These are phyloP conservation scores for Solanum phureja DNA, from an alignment of 257 asterid genomes.

Conservation along the genomic window DNA sequence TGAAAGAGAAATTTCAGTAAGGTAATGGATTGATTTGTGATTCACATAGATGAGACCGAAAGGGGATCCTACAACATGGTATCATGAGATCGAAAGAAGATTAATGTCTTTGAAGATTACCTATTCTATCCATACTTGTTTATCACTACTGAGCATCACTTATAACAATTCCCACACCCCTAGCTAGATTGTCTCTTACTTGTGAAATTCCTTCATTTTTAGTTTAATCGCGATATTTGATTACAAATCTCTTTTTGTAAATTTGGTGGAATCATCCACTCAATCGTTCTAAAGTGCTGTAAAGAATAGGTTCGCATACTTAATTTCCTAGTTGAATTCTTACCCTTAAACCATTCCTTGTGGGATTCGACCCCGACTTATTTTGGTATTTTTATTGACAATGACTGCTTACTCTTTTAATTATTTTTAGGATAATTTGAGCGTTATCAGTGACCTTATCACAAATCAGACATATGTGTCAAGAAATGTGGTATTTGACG, in stretches of 20 bases:
- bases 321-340: no score
- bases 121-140: not conserved
- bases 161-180: not conserved
- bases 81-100: not conserved
- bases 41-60: not conserved
- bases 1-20: not conserved
- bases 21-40: not conserved
- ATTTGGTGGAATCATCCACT: not conserved
- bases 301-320: no score
- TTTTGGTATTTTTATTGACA: no score
- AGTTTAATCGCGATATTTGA: no score
- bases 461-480: no score
- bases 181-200: not conserved
- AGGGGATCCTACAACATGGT: not conserved
- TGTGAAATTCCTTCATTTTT: not conserved
- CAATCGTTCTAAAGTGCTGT: not conserved
- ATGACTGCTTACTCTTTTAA: no score
- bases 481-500: no score
- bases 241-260: not conserved
- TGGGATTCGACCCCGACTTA: no score
- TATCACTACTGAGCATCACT: not conserved
- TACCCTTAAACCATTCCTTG: no score
- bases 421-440: no score
- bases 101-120: not conserved
- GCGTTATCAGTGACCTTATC: no score